These are phyloP conservation scores for Balamuthia mandrillaris DNA, from an alignment of 208 protist genomes.

Conservation along the genomic window DNA sequence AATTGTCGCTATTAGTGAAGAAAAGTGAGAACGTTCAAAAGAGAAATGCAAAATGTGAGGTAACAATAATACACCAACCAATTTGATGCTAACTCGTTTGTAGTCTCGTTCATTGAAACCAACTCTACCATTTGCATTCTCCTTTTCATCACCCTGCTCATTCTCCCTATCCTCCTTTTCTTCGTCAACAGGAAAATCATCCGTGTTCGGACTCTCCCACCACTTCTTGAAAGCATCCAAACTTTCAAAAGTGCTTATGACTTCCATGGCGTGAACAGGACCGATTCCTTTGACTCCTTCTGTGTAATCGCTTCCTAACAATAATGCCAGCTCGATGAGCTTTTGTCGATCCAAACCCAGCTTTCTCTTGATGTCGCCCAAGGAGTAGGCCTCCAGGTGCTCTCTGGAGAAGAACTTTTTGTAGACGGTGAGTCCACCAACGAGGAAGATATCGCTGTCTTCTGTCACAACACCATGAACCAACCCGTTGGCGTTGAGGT, in stretches of 20 bases:
- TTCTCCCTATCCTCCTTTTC: no score
- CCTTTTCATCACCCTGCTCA: neutral
- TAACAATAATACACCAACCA: neutral
- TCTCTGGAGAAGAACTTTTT: constrained; percentile 45
- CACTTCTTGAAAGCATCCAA: neutral
- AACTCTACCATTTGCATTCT: neutral
- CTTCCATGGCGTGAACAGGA: neutral
- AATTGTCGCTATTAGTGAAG: neutral
- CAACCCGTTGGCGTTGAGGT: constrained; percentile 20
- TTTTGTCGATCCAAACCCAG: constrained; percentile 43
- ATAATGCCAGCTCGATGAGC: constrained; percentile 48
- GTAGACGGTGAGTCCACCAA: constrained; percentile 51
- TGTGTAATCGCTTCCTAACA: constrained; percentile 61
- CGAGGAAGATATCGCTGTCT: constrained; percentile 59
- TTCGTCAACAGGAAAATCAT: no score
- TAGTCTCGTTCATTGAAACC: no score
- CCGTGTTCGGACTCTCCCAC: neutral
- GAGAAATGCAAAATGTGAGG: neutral
- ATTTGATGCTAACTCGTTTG: neutral
- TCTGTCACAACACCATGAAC: constrained; percentile 44
- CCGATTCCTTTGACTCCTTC: neutral
- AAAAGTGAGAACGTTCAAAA: neutral
- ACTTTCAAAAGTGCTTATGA: neutral
- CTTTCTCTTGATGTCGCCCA: constrained; percentile 27
- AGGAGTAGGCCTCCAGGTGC: constrained; percentile 42